Evolutionary conservation across 192 early-diverging fungal species (phyloP).

Genomic region (Backusella morwellensis): DNA sequence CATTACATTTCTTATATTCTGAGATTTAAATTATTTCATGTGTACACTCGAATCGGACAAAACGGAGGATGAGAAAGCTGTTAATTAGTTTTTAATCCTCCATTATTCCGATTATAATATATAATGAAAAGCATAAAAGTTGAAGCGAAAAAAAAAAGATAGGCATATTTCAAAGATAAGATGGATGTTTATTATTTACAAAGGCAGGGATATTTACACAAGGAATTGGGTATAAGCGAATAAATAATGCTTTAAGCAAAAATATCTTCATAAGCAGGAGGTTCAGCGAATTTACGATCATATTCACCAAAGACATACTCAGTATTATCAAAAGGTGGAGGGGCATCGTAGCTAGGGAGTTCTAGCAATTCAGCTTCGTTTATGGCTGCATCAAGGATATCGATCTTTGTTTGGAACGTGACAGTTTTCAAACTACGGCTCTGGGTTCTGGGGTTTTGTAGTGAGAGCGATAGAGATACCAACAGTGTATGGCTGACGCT

Average conservation of each 20-base stretch:
- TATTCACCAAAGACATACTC: conserved; percentile 12
- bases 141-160: background rate
- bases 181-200: background rate
- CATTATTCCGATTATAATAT: background rate
- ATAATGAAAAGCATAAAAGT: background rate
- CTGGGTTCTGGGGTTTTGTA: background rate
- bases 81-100: background rate
- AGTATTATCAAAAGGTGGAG: conserved; percentile 11
- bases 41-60: background rate
- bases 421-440: background rate
- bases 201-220: background rate
- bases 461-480: background rate
- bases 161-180: background rate
- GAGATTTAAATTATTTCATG: background rate
- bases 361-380: background rate
- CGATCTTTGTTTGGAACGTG: conserved; percentile 7
- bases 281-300: conserved; percentile 6
- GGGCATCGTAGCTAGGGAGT: conserved; percentile 2
- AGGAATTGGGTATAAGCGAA: background rate
- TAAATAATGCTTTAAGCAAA: background rate
- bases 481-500: background rate
- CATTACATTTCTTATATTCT: background rate
- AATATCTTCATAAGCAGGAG: conserved; percentile 1
- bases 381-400: background rate
- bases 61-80: background rate